Conservation (phyloP, 2,329 filamentous ascomycete genomes). For the Sarocladiaceae sp. region DNA sequence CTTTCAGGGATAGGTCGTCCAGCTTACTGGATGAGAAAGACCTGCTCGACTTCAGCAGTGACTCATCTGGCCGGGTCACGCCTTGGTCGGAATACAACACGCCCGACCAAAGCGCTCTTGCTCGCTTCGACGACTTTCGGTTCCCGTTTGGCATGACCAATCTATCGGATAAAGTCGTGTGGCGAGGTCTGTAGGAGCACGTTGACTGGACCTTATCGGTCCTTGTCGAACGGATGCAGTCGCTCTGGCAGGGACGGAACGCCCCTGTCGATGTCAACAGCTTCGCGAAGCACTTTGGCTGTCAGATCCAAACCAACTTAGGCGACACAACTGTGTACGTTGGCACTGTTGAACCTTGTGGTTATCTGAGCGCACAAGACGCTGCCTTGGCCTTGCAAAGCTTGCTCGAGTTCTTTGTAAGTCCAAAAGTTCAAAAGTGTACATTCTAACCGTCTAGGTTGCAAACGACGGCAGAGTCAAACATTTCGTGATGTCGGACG, state of each 20-base stretch:
- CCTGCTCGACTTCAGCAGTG: constrained; percentile 13
- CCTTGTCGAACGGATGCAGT: background rate
- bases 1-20: constrained; percentile 12
- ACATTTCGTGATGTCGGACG: background rate
- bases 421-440: background rate
- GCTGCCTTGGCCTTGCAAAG: background rate
- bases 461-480: background rate
- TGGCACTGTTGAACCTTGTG: background rate
- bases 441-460: background rate
- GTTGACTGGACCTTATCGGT: background rate
- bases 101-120: constrained; percentile 17
- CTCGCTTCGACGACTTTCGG: background rate
- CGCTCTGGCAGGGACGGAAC: background rate
- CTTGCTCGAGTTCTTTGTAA: background rate
- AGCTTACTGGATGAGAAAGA: background rate
- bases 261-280: background rate
- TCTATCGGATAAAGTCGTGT: background rate
- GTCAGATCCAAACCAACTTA: background rate
- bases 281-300: background rate
- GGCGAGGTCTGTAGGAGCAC: background rate
- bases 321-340: background rate
- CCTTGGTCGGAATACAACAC: background rate
- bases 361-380: background rate
- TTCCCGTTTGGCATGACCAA: background rate
- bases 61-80: constrained; percentile 13